These are phyloP conservation scores for Daldinia caldariorum DNA, from an alignment of 495 filamentous ascomycete genomes.

Conservation along the genomic window DNA sequence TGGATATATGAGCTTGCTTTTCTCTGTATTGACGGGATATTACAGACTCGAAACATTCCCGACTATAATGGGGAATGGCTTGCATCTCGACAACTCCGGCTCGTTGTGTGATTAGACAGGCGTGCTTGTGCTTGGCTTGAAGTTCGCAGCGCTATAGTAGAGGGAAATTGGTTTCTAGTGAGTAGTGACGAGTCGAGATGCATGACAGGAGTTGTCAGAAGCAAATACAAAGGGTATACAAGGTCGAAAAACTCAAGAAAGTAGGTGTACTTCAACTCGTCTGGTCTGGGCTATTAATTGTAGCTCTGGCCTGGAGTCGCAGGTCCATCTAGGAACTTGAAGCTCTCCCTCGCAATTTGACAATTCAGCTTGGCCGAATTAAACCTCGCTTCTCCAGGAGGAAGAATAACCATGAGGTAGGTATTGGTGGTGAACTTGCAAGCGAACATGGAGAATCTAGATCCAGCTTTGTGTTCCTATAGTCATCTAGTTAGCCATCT, in stretches of 20 bases:
- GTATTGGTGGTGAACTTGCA: slow-evolving; percentile 95
- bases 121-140: not conserved
- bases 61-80: not conserved
- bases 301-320: slow-evolving; percentile 32
- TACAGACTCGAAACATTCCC: not conserved
- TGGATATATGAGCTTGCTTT: not conserved
- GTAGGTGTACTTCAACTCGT: not conserved
- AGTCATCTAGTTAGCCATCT: slow-evolving; percentile 24
- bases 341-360: slow-evolving; percentile 81
- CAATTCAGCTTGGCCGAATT: slow-evolving; percentile 91
- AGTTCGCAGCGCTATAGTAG: not conserved
- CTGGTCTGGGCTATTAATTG: slow-evolving; percentile 18
- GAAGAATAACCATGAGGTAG: slow-evolving; percentile 89
- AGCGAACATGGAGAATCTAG: slow-evolving; percentile 88
- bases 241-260: not conserved
- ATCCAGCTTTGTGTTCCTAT: slow-evolving; percentile 62
- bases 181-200: not conserved
- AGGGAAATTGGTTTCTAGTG: not conserved
- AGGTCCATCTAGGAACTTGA: slow-evolving; percentile 66
- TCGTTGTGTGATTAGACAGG: not conserved
- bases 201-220: not conserved
- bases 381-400: slow-evolving; percentile 85
- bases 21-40: not conserved
- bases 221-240: slow-evolving; percentile 13
- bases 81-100: not conserved